These are phyloP conservation scores for Irpex sp. DNA, from an alignment of 1,284 basidiomycete genomes.

Conservation along the genomic window DNA sequence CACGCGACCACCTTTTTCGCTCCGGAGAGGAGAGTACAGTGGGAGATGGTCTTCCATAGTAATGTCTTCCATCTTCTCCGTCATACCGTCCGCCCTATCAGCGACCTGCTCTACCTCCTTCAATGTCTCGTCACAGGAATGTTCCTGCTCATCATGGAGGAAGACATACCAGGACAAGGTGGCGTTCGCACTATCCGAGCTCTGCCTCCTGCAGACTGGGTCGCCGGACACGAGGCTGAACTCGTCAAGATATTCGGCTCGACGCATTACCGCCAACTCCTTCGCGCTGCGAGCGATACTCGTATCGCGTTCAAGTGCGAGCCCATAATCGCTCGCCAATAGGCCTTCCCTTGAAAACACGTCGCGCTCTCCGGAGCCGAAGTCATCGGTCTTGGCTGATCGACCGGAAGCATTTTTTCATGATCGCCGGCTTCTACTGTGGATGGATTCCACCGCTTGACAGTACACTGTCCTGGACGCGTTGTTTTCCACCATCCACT, in stretches of 20 bases:
- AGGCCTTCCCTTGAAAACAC: conserved; percentile 7
- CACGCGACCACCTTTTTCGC: conserved; percentile 81
- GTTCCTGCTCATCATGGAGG: conserved; percentile 72
- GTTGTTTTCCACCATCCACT: conserved; percentile 1
- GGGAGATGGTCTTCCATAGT: conserved; percentile 85
- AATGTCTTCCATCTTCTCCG: conserved; percentile 77
- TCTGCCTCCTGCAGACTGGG: conserved; percentile 71
- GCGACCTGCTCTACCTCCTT: conserved; percentile 71
- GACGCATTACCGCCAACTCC: conserved; percentile 65
- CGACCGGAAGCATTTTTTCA: conserved; percentile 6
- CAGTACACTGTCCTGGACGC: conserved; percentile 7
- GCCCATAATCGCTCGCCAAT: conserved; percentile 17
- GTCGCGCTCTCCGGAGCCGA: conserved; percentile 1
- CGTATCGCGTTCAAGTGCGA: conserved; percentile 72
- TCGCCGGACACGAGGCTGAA: conserved; percentile 59
- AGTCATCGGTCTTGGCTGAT: conserved; percentile 6
- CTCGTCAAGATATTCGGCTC: conserved; percentile 71
- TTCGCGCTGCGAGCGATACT: conserved; percentile 66
- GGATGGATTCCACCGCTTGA: conserved; percentile 6
- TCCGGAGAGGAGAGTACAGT: conserved; percentile 75
- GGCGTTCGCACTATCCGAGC: conserved; percentile 71
- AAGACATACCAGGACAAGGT: conserved; percentile 56
- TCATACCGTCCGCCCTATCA: conserved; percentile 71
- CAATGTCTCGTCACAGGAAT: conserved; percentile 80
- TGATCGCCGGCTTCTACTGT: conserved; percentile 3